These are phyloP conservation scores for Sherardia arvensis DNA, from an alignment of 257 asterid species.

Conservation along the genomic window DNA sequence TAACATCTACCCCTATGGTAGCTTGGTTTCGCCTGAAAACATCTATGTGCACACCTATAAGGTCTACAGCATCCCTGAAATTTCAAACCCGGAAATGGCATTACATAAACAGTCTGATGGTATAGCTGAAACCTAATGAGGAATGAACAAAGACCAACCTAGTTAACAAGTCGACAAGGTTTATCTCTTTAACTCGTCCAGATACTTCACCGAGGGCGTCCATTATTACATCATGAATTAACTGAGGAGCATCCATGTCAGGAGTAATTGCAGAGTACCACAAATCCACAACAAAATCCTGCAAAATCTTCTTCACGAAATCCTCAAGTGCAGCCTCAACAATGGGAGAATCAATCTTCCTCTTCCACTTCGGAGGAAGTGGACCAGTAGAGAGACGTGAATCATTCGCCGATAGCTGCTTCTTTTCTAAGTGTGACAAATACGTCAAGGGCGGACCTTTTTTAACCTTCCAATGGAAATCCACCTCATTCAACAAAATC, in stretches of 20 bases:
- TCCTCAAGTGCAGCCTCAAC: slow-evolving; percentile 86
- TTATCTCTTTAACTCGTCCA: slow-evolving; percentile 67
- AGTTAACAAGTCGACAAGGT: slow-evolving; percentile 88
- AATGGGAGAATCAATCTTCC: slow-evolving; percentile 72
- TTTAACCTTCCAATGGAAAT: slow-evolving; percentile 67
- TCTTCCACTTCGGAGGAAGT: slow-evolving; percentile 77
- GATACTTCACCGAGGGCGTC: slow-evolving; percentile 92
- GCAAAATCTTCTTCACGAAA: slow-evolving; percentile 63
- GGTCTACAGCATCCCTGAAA: slow-evolving; percentile 77
- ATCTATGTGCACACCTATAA: slow-evolving; percentile 83
- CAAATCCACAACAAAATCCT: slow-evolving; percentile 76
- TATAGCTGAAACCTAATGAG: not conserved
- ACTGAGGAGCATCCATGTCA: slow-evolving; percentile 78
- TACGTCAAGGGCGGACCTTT: slow-evolving; percentile 44
- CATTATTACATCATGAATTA: slow-evolving; percentile 61
- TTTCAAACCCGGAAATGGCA: not conserved
- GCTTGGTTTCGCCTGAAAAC: slow-evolving; percentile 87
- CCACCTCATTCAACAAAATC: slow-evolving; percentile 67
- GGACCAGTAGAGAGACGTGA: slow-evolving; percentile 63
- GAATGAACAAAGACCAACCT: slow-evolving; percentile 32
- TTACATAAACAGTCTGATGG: not conserved
- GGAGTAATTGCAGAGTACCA: slow-evolving; percentile 95
- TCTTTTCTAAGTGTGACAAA: slow-evolving; percentile 77
- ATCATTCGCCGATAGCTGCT: slow-evolving; percentile 80
- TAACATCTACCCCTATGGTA: slow-evolving; percentile 86